Conservation (phyloP, 352 stramenopile species). For the Phytophthora aleatoria region DNA sequence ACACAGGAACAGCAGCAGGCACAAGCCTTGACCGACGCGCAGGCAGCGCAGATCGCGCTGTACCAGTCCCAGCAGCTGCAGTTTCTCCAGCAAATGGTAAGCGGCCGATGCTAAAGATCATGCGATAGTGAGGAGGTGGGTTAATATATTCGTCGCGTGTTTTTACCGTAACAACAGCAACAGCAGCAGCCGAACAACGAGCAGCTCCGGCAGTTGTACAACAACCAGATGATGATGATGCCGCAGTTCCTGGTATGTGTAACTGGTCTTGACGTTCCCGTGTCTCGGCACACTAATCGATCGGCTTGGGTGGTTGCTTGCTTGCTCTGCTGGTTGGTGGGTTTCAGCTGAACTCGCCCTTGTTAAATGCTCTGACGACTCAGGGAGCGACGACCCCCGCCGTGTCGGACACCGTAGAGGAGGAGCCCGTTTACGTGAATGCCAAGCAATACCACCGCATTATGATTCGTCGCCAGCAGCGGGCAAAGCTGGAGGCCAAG, state of each 20-base stretch:
- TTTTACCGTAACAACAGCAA: slow-evolving; percentile 19
- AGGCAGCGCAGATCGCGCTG: slow-evolving; percentile 62
- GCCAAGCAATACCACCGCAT: slow-evolving; percentile 92
- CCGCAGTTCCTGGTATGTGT: slow-evolving; percentile 76
- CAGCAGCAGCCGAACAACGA: slow-evolving; percentile 80
- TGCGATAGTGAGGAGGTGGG: not conserved
- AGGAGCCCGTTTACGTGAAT: slow-evolving; percentile 91
- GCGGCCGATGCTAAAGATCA: not conserved
- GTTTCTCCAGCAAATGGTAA: slow-evolving; percentile 81
- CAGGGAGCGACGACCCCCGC: slow-evolving; percentile 26
- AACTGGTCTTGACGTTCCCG: slow-evolving; percentile 7
- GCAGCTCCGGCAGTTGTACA: slow-evolving; percentile 76
- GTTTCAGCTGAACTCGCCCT: slow-evolving; percentile 48
- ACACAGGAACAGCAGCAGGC: slow-evolving; percentile 18
- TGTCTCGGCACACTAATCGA: slow-evolving; percentile 16
- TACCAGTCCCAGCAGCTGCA: slow-evolving; percentile 84
- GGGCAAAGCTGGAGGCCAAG: slow-evolving; percentile 88
- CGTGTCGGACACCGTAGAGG: slow-evolving; percentile 47
- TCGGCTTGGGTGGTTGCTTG: slow-evolving; percentile 20
- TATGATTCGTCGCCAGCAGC: slow-evolving; percentile 87
- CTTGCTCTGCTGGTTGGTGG: slow-evolving; percentile 18
- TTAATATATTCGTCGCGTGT: slow-evolving; percentile 1
- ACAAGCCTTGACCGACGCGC: slow-evolving; percentile 22
- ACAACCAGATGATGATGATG: slow-evolving; percentile 81
- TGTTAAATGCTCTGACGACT: slow-evolving; percentile 54